Percentiles rank a stretch among this genome's conserved stretches.
Conservation (phyloP, 805 yeast species). For the Metschnikowia amazonensis region DNA sequence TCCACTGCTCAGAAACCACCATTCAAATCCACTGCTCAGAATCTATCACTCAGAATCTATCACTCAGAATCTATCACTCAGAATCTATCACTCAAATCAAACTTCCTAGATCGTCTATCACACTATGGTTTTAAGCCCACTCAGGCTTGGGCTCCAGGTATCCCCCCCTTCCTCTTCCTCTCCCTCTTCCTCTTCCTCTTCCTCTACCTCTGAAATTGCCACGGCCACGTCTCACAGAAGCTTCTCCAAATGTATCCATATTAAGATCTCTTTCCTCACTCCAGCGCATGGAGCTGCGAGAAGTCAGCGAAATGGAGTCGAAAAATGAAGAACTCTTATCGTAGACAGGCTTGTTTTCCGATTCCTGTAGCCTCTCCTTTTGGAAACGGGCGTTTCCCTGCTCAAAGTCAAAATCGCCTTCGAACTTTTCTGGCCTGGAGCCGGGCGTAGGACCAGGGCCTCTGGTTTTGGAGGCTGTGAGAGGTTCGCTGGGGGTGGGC, state of each 20-base stretch:
- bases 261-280: slow-evolving; percentile 69
- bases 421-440: slow-evolving; percentile 21
- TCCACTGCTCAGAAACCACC: no score
- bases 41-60: no score
- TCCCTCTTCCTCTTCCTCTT: slow-evolving; percentile 33
- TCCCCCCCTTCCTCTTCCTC: slow-evolving; percentile 48
- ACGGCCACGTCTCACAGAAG: slow-evolving; percentile 38
- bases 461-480: slow-evolving; percentile 7
- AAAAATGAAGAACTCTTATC: slow-evolving; percentile 84
- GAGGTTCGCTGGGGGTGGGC: slow-evolving; percentile 8
- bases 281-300: slow-evolving; percentile 53
- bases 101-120: neutral
- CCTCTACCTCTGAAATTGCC: slow-evolving; percentile 32
- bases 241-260: slow-evolving; percentile 80
- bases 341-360: slow-evolving; percentile 40
- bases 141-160: slow-evolving; percentile 18
- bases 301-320: slow-evolving; percentile 69
- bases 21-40: no score
- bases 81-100: no score
- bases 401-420: slow-evolving; percentile 71
- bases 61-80: no score
- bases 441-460: slow-evolving; percentile 14
- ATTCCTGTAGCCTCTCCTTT: slow-evolving; percentile 21
- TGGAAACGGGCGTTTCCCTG: slow-evolving; percentile 68
- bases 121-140: slow-evolving; percentile 13